A percentile compares a stretch with the other conserved stretches of the same genome.
Evolutionary conservation across 441 rosid genomes (phyloP).

Genomic region (Metrosideros polymorpha): DNA sequence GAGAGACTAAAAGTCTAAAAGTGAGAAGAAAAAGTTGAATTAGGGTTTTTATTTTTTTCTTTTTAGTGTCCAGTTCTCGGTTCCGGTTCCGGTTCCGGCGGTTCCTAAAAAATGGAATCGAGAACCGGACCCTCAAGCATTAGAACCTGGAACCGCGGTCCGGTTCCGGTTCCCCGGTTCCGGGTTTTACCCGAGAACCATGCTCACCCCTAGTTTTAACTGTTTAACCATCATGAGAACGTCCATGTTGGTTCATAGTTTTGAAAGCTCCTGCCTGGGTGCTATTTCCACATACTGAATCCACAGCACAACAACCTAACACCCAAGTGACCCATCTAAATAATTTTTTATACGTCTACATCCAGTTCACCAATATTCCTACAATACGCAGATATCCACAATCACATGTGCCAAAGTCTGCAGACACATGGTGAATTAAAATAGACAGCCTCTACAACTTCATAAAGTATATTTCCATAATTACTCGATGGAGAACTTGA

Average conservation of each 20-base stretch:
- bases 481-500: background rate
- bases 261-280: background rate
- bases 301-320: background rate
- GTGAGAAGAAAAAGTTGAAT: no score
- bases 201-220: no score
- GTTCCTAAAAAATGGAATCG: no score
- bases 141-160: no score
- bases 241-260: background rate
- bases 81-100: no score
- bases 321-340: background rate
- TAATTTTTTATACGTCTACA: background rate
- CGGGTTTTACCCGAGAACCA: no score
- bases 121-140: no score
- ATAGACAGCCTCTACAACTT: background rate
- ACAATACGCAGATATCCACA: background rate
- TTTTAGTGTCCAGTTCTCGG: no score
- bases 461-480: background rate
- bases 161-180: no score
- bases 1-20: no score
- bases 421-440: background rate
- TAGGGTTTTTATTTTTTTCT: no score
- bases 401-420: background rate
- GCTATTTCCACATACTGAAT: background rate
- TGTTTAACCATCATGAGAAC: background rate
- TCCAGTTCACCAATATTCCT: background rate